phyloP scores from a whole-genome alignment of 2,329 filamentous ascomycete genomes.

The Aureobasidium melanogenum region DNA sequence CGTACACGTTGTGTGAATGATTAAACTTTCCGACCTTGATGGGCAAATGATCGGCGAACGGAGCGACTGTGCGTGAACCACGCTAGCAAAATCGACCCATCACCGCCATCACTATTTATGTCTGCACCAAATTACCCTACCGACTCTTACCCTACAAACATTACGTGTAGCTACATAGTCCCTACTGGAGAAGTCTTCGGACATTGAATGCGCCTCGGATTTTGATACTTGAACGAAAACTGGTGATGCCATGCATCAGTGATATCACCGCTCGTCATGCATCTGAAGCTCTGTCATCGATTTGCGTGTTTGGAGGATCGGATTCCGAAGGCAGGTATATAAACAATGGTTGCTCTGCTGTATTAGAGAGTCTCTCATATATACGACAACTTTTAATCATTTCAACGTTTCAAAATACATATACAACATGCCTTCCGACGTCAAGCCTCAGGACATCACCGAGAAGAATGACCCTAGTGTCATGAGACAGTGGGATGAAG shows the following conservation, averaged over 20 bases:
- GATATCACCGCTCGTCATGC: neutral
- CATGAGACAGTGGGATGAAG: conserved; percentile 40
- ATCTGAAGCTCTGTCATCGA: neutral
- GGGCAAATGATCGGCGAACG: neutral
- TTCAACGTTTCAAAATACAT: neutral
- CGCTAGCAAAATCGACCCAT: neutral
- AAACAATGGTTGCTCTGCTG: neutral
- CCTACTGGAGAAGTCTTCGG: neutral
- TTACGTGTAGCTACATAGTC: neutral
- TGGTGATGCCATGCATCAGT: neutral
- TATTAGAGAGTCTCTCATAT: neutral
- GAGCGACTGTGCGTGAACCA: neutral
- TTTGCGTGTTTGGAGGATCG: neutral
- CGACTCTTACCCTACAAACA: no score
- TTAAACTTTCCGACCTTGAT: neutral
- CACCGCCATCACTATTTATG: neutral
- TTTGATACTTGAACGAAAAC: neutral
- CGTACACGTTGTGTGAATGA: neutral
- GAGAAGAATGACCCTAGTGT: conserved; percentile 39
- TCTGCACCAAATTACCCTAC: neutral
- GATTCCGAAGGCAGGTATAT: neutral
- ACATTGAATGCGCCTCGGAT: conserved; percentile 6
- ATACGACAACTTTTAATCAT: neutral
- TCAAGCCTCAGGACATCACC: conserved; percentile 32
- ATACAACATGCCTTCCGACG: conserved; percentile 37